Evolutionary conservation across 164 flowering plant species (phyloP).

Genomic region (Dillenia turbinata): DNA sequence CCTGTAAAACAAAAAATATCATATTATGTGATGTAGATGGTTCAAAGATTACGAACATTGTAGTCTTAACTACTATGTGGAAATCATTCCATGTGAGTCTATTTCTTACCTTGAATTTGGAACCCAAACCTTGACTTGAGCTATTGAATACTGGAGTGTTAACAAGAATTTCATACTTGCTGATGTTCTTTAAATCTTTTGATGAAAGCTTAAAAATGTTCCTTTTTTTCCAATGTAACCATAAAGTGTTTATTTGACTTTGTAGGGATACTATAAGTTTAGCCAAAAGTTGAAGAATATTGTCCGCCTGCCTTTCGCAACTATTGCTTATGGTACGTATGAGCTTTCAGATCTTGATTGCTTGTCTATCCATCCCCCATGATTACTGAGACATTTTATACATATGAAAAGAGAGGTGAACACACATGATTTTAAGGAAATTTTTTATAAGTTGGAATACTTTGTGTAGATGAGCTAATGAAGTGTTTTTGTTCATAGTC

Average conservation of each 20-base stretch:
- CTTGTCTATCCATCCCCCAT: slow-evolving; percentile 1
- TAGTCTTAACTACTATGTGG: neutral
- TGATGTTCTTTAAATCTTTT: too few species aligned
- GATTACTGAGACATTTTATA: neutral
- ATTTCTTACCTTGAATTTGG: neutral
- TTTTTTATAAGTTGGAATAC: neutral
- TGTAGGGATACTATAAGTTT: slow-evolving; percentile 91
- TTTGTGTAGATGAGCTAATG: neutral
- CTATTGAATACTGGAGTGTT: neutral
- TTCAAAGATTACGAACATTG: neutral
- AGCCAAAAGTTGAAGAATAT: slow-evolving; percentile 97
- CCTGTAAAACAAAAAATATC: neutral
- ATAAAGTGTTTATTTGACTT: slow-evolving; percentile 13
- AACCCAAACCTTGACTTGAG: too few species aligned
- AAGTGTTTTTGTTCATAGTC: too few species aligned
- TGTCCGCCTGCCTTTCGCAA: slow-evolving; percentile 83
- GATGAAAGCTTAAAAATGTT: too few species aligned
- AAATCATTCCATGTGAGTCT: neutral
- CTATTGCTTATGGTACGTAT: slow-evolving; percentile 74
- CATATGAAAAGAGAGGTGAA: neutral
- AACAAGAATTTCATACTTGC: neutral
- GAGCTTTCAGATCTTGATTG: neutral
- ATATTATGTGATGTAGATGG: neutral
- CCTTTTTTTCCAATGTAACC: neutral
- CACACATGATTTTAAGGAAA: neutral